Percentiles rank a stretch among this genome's conserved stretches.
phyloP scores from a whole-genome alignment of 2,329 filamentous ascomycete genomes.

The Fusarium annulatum region DNA sequence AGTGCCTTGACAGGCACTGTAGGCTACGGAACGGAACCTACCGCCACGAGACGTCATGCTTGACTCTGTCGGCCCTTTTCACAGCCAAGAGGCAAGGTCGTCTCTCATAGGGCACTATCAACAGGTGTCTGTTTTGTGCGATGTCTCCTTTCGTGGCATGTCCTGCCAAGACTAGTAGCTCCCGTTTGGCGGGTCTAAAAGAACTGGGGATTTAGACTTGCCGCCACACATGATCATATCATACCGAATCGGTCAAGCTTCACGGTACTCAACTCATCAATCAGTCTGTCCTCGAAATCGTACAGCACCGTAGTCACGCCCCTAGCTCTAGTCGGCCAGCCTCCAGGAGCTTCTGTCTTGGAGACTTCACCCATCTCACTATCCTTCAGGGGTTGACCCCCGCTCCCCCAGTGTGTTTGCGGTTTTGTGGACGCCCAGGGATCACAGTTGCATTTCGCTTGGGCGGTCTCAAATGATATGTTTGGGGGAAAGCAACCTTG shows the following conservation, averaged over 20 bases:
- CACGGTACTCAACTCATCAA: neutral
- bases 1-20: conserved; percentile 4
- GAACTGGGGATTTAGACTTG: conserved; percentile 30
- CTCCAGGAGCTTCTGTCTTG: conserved; percentile 1
- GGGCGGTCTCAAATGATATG: conserved; percentile 23
- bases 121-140: conserved; percentile 29
- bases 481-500: conserved; percentile 32
- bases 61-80: conserved; percentile 36
- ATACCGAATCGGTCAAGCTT: conserved; percentile 8
- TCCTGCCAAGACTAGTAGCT: conserved; percentile 36
- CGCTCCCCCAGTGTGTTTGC: conserved; percentile 25
- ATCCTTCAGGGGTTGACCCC: conserved; percentile 10
- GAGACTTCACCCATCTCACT: conserved; percentile 4
- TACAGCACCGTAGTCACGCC: neutral
- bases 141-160: conserved; percentile 23
- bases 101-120: conserved; percentile 5
- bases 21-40: conserved; percentile 31
- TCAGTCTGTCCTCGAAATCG: neutral
- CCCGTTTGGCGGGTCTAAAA: conserved; percentile 29
- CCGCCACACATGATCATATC: conserved; percentile 23
- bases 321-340: conserved; percentile 7
- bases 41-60: conserved; percentile 30
- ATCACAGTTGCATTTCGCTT: conserved; percentile 38
- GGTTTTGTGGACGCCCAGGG: conserved; percentile 31
- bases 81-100: conserved; percentile 11